Conservation (phyloP, 345 rosid species). For the Linum tenue region DNA sequence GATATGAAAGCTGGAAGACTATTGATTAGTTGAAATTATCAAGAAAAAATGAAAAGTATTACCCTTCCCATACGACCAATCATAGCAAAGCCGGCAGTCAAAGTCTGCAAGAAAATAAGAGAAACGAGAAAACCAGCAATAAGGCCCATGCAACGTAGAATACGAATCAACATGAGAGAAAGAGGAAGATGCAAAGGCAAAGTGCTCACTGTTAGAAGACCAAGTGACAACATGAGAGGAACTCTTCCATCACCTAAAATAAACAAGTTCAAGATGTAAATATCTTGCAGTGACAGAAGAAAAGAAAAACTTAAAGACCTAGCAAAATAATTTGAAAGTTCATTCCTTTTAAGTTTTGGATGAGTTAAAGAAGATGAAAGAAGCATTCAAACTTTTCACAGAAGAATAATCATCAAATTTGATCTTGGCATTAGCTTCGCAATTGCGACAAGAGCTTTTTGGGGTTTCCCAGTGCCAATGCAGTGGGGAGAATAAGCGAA, state of each 20-base stretch:
- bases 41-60: slow-evolving; percentile 6
- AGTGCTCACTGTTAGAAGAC: slow-evolving; percentile 61
- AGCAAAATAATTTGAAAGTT: too few relatives aligned
- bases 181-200: slow-evolving; percentile 6
- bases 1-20: not conserved
- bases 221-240: slow-evolving; percentile 71
- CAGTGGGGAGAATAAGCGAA: not conserved
- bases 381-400: too few relatives aligned
- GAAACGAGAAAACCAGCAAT: slow-evolving; percentile 1
- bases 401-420: not conserved
- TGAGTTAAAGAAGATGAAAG: too few relatives aligned
- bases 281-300: not conserved
- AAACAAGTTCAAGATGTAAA: slow-evolving; percentile 15
- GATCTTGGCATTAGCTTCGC: not conserved
- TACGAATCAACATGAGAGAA: slow-evolving; percentile 2
- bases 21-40: not conserved
- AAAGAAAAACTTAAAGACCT: too few relatives aligned
- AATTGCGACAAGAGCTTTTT: not conserved
- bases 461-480: not conserved
- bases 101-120: slow-evolving; percentile 42
- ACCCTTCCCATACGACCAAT: slow-evolving; percentile 89
- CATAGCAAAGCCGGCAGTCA: slow-evolving; percentile 81
- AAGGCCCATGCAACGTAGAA: not conserved
- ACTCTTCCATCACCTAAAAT: slow-evolving; percentile 75
- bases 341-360: too few relatives aligned